Evolutionary conservation across 2,329 filamentous ascomycete genomes (phyloP).

Genomic region (Cryphonectria japonica): DNA sequence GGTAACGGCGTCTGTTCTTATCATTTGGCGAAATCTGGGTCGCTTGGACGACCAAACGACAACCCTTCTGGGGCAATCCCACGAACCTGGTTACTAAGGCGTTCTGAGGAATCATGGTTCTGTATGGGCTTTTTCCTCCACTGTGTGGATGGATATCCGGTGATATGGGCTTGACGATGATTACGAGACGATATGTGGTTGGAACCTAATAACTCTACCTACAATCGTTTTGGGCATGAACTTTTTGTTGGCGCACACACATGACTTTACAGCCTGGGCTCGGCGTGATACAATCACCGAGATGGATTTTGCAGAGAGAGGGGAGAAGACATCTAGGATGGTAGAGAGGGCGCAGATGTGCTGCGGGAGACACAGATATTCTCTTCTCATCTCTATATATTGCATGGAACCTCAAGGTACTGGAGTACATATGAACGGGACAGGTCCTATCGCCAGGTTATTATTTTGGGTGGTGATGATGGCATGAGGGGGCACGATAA

Average conservation of each 20-base stretch:
- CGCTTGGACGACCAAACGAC: neutral
- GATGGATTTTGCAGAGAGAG: neutral
- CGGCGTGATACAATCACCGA: neutral
- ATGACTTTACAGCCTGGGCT: neutral
- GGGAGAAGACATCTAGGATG: neutral
- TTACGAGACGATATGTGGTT: constrained; percentile 4
- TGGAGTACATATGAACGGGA: neutral
- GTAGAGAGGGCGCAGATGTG: neutral
- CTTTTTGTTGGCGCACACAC: neutral
- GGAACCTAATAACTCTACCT: neutral
- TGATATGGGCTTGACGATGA: constrained; percentile 9
- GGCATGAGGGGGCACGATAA: neutral
- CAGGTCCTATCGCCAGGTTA: neutral
- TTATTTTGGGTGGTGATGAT: neutral
- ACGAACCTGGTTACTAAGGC: constrained; percentile 5
- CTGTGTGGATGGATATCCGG: constrained; percentile 8
- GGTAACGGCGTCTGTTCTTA: neutral
- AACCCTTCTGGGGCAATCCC: neutral
- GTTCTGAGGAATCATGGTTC: neutral
- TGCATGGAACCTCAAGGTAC: neutral
- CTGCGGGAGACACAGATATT: neutral
- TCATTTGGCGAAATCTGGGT: neutral
- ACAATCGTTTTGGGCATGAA: neutral
- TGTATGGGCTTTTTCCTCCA: constrained; percentile 1
- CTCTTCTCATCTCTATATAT: constrained; percentile 4